Base-by-base conservation (phyloP, 208 protist genomes). In the Trypanosoma platydactyli region DNA sequence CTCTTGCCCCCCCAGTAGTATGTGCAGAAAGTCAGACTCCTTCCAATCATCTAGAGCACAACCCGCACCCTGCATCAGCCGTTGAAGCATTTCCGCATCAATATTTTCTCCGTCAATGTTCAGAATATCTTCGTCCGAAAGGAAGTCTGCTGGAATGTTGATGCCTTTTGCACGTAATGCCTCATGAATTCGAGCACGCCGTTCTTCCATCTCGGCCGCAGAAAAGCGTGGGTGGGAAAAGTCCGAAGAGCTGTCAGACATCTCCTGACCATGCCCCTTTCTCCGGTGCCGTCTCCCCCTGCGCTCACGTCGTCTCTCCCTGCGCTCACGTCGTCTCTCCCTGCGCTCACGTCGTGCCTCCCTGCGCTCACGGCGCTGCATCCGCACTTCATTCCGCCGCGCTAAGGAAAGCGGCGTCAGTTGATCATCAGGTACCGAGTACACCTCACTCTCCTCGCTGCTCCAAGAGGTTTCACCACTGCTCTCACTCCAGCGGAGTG, bases 131-230 rank as follows among this genome's bases (percentile, higher is more conserved):
- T 73, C 68, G 35, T 73, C 68, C 13, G 59, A 38, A 0, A 88
- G 80, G 25, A 78, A 57, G 0, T 76, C 62, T 30, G 65, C 53
- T 5, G 62, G 54, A 45, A 94, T 62, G 5, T 66, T 27, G 27
- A 91, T 80, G 20, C 83, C 83, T 18, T 84, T 79, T 27, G 61
- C 53, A 20, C 67, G 67, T 18, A 94, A 70, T 29, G 65, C 50
- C 5, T 56, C 24, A 49, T 80, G 67, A 49, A 94, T 72, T 62
- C 68, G 82, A 15, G 69, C 56, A 41, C 82, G 86, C 35, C 78
- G 68, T 15, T 87, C 69, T 12, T 45, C 50, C 20, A 79, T 57
- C 54, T 86, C 65, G 40, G 73, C 63, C 0, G 60, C 9, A 0
- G 73, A 79, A 40, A 87, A 9, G 33, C 33, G 33, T 38, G 3